Percentiles rank a stretch among this genome's conserved stretches.
Evolutionary conservation across 1,284 basidiomycete species (phyloP).

Genomic region (Melampsora americana): DNA sequence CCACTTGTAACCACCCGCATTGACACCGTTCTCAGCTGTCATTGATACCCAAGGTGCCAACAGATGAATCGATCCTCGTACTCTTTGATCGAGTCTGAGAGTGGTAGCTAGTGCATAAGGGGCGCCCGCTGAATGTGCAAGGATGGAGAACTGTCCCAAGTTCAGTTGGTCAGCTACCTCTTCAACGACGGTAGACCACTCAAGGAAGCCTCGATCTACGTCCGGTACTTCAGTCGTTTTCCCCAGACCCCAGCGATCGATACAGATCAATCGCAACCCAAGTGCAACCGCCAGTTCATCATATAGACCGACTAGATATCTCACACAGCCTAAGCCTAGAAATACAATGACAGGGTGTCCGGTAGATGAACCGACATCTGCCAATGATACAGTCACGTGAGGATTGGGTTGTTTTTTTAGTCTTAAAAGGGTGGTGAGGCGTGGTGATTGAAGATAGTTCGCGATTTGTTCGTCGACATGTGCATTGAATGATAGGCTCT

Average conservation of each 20-base stretch:
- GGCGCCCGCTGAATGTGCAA: conserved; percentile 95
- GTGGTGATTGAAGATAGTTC: conserved; percentile 71
- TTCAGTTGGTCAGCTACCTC: conserved; percentile 78
- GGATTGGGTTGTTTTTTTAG: conserved; percentile 75
- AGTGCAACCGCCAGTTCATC: conserved; percentile 90
- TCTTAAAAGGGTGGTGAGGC: conserved; percentile 75
- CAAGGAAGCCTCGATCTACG: conserved; percentile 70
- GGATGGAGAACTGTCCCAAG: conserved; percentile 75
- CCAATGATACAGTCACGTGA: conserved; percentile 76
- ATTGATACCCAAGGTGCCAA: conserved; percentile 95
- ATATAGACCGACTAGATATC: conserved; percentile 89
- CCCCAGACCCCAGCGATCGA: conserved; percentile 95
- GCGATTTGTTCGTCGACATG: conserved; percentile 46
- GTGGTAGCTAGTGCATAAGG: conserved; percentile 89
- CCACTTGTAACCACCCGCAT: conserved; percentile 69
- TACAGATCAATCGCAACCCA: conserved; percentile 81
- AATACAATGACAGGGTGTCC: conserved; percentile 86
- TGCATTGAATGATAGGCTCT: neutral
- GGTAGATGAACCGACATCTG: conserved; percentile 76
- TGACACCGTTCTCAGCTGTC: conserved; percentile 66
- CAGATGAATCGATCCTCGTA: conserved; percentile 79
- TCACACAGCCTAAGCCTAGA: conserved; percentile 85
- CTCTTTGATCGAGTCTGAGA: conserved; percentile 63
- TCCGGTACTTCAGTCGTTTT: conserved; percentile 64
- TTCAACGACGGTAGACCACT: conserved; percentile 85